Base-by-base conservation (phyloP, 257 asterid species). In the Solanum rostratum region DNA sequence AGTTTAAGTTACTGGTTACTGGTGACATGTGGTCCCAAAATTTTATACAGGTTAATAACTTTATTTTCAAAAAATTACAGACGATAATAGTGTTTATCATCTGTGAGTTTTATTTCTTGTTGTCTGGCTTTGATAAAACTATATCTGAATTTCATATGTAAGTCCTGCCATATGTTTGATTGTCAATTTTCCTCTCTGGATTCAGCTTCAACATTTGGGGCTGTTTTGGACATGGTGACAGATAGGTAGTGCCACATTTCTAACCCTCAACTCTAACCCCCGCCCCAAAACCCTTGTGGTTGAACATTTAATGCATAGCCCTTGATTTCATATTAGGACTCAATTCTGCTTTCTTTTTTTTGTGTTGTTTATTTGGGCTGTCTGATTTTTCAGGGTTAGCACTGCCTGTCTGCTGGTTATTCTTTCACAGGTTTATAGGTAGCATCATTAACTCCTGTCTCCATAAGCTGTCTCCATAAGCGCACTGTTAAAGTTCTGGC, bases 401-500 rank as follows among this genome's bases (percentile, higher is more conserved):
- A 97, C 99, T 33, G 97, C 98, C 84, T 95, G 98, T 84, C 93
- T 97, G 76, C 91, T 97, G 89, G 98, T 95, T 68, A 92, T 97
- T 86, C 98, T 97, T 68, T 97, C 99, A 85, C 99, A 97, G 90
- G 99, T 97, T 86, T 97, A 95, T 87, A 90, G 99, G 99, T 95
- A 85, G 89, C 43, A 85, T 82, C 18, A 39, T 85, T 22, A 69
- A 71, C 81, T 81, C 81, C 20, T 86, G 45, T 73, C 59, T 71
- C 1, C 79, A 30, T 24, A 22, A 41, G 70, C 15, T 86, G 45
- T 73, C 59, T 71, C 1, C 79, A 30, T 24, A 22, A 41, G 70
- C 15, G 49, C 60, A 3, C 24, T 39, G 60, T 60, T 81, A 43
- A 81, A 78, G 63, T 45, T 65, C 20, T 46, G 59, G 27, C 60